Conservation (phyloP, 2,329 filamentous ascomycete genomes). For the Sphaerulina vaccinii region DNA sequence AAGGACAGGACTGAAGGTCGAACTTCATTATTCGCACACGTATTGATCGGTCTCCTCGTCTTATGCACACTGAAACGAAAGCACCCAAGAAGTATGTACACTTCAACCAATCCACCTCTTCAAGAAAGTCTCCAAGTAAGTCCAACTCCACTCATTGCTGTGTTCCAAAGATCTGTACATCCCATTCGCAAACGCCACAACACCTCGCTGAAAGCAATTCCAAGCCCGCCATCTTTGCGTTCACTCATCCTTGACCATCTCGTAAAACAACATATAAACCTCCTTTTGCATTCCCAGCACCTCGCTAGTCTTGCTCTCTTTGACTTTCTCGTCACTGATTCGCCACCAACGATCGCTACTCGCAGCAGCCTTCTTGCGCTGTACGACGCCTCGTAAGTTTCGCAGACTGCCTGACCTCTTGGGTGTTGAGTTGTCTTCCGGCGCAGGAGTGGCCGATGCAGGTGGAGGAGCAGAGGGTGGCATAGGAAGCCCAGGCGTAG, state of each 20-base stretch:
- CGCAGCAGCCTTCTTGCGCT: conserved; percentile 23
- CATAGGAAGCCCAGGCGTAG: conserved; percentile 29
- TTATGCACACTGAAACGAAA: no score
- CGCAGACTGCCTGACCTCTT: conserved; percentile 8
- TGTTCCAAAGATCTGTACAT: not conserved
- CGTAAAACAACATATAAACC: conserved; percentile 95
- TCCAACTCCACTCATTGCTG: not conserved
- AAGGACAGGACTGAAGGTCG: no score
- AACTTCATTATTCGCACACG: no score
- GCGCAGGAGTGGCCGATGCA: not conserved
- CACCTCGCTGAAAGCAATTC: not conserved
- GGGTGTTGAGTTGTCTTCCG: conserved; percentile 10
- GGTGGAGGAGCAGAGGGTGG: conserved; percentile 17
- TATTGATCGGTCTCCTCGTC: no score
- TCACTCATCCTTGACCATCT: conserved; percentile 58
- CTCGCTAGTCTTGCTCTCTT: conserved; percentile 88
- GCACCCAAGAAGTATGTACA: no score
- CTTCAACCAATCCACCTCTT: no score
- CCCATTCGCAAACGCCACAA: not conserved
- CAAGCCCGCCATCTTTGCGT: not conserved
- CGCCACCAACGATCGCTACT: conserved; percentile 86
- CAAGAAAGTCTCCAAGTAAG: no score
- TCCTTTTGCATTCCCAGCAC: conserved; percentile 92
- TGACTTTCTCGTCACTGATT: conserved; percentile 95
- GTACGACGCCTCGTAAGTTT: conserved; percentile 1